A percentile compares a stretch with the other conserved stretches of the same genome.
phyloP scores from a whole-genome alignment of 1,284 basidiomycete species.

The Rhodotorula sp. region DNA sequence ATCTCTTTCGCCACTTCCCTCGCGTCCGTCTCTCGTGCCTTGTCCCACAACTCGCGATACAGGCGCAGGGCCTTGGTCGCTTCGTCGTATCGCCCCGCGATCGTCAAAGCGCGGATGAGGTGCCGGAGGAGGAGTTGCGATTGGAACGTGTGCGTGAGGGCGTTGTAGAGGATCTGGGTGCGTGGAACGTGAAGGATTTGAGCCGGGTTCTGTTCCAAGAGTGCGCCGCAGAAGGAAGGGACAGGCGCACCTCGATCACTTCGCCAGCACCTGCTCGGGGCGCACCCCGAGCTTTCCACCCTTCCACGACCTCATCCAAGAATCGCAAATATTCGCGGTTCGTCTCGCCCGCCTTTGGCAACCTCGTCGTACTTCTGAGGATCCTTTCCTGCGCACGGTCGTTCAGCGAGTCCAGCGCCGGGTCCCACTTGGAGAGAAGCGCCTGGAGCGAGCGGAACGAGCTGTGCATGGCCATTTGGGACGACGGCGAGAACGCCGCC shows the following conservation, averaged over 20 bases:
- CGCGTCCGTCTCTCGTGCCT: constrained; percentile 64
- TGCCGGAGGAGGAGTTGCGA: constrained; percentile 78
- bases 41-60: constrained; percentile 79
- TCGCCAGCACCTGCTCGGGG: constrained; percentile 56
- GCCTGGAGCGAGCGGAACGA: constrained; percentile 15
- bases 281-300: constrained; percentile 72
- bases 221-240: not conserved
- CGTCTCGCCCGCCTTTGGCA: constrained; percentile 78
- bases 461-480: constrained; percentile 16
- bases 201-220: not conserved
- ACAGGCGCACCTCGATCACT: constrained; percentile 23
- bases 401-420: not conserved
- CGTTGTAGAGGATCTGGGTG: constrained; percentile 80
- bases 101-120: constrained; percentile 65
- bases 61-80: constrained; percentile 73
- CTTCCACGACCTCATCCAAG: constrained; percentile 72
- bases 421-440: not conserved
- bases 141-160: constrained; percentile 85
- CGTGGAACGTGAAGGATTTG: constrained; percentile 27
- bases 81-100: constrained; percentile 55
- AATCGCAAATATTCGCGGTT: constrained; percentile 80
- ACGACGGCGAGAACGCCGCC: constrained; percentile 7
- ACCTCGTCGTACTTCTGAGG: constrained; percentile 57
- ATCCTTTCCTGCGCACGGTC: constrained; percentile 31
- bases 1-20: constrained; percentile 51